Percentiles rank a stretch among this genome's conserved stretches.
These are phyloP conservation scores for Triticum urartu DNA, from an alignment of 176 grass and related monocot species.

Conservation along the genomic window DNA sequence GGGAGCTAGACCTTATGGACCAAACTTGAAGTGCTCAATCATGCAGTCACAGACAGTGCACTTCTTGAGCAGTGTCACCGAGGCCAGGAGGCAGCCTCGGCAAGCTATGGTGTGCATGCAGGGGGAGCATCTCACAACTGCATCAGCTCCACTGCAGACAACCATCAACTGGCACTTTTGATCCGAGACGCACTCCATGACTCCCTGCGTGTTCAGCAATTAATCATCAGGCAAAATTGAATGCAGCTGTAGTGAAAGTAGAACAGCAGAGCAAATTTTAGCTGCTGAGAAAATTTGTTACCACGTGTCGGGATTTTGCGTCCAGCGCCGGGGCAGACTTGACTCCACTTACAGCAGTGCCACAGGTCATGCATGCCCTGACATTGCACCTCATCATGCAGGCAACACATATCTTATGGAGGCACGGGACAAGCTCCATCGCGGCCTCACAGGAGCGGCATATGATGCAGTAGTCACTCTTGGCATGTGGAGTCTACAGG, in stretches of 20 bases:
- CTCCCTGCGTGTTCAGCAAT: constrained; percentile 28
- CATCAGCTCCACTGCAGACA: constrained; percentile 52
- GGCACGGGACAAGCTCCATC: constrained; percentile 53
- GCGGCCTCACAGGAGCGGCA: constrained; percentile 46
- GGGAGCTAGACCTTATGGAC: constrained; percentile 25
- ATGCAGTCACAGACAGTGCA: constrained; percentile 47
- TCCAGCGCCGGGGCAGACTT: constrained; percentile 44
- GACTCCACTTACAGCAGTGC: constrained; percentile 43
- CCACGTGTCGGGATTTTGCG: constrained; percentile 26
- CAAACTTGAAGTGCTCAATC: constrained; percentile 52
- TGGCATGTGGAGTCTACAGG: constrained; percentile 40
- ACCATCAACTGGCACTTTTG: constrained; percentile 55
- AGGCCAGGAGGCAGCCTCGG: constrained; percentile 50
- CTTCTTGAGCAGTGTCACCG: constrained; percentile 44
- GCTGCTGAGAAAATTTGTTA: constrained; percentile 19
- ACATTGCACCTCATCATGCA: constrained; percentile 56
- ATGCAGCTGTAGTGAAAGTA: neutral
- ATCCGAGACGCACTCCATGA: neutral
- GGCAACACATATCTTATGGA: constrained; percentile 55
- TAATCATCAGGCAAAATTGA: constrained; percentile 17
- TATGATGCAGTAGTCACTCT: constrained; percentile 49
- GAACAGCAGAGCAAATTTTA: constrained; percentile 1
- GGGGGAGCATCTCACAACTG: constrained; percentile 50
- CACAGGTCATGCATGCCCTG: constrained; percentile 53
- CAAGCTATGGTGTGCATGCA: constrained; percentile 55